phyloP scores from a whole-genome alignment of 805 yeast species.

The Komagataella ulmi region DNA sequence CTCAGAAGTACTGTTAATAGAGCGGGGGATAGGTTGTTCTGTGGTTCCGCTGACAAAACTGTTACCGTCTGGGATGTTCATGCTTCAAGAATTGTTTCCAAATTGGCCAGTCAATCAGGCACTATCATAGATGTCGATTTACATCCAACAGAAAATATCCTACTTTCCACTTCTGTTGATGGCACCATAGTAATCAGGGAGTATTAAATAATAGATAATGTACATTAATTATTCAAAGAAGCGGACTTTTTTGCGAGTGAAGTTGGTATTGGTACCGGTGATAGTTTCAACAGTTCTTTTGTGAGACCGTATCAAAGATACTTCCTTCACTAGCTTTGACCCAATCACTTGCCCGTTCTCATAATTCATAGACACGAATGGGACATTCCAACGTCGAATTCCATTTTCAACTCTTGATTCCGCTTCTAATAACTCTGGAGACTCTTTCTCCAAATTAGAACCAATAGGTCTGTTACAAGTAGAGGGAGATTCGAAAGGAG shows the following conservation, averaged over 20 bases:
- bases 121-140: slow-evolving; percentile 48
- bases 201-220: slow-evolving; percentile 7
- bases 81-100: slow-evolving; percentile 30
- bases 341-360: neutral
- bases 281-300: neutral
- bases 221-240: slow-evolving; percentile 1
- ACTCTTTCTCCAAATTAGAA: neutral
- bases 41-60: slow-evolving; percentile 54
- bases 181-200: slow-evolving; percentile 39
- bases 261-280: neutral
- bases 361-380: slow-evolving; percentile 2
- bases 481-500: slow-evolving; percentile 19
- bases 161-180: slow-evolving; percentile 41
- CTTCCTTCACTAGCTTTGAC: neutral
- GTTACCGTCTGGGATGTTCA: slow-evolving; percentile 48
- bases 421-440: neutral
- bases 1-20: slow-evolving; percentile 34
- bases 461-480: neutral
- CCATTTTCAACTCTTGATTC: slow-evolving; percentile 6
- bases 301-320: neutral
- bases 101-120: slow-evolving; percentile 48
- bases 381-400: slow-evolving; percentile 9
- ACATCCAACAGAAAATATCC: slow-evolving; percentile 25
- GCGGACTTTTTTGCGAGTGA: neutral
- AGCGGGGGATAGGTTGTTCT: slow-evolving; percentile 24